Evolutionary conservation across 495 filamentous ascomycete genomes (phyloP).

Genomic region (Aspergillus sparsus): DNA sequence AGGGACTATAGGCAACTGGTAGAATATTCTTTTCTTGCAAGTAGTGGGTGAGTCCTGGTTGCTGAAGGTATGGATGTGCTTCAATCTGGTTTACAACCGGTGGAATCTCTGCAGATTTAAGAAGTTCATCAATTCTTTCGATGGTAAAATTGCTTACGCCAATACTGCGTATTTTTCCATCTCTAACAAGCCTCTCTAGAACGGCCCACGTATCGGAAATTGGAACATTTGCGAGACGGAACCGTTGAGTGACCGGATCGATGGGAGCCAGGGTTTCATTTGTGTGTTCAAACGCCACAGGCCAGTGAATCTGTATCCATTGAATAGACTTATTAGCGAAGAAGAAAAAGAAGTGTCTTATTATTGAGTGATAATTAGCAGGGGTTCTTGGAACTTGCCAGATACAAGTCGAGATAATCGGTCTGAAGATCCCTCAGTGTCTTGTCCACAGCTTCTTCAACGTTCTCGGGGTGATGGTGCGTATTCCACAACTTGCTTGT

Average conservation of each 20-base stretch:
- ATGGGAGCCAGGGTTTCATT: constrained; percentile 48
- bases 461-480: constrained; percentile 43
- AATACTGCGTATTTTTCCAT: constrained; percentile 71
- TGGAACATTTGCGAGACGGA: constrained; percentile 37
- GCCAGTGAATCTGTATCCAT: constrained; percentile 38
- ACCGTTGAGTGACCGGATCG: constrained; percentile 38
- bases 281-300: constrained; percentile 62
- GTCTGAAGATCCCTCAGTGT: constrained; percentile 45
- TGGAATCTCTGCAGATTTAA: constrained; percentile 60
- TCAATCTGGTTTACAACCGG: constrained; percentile 86
- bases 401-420: constrained; percentile 46
- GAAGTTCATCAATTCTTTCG: constrained; percentile 62
- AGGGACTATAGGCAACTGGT: constrained; percentile 54
- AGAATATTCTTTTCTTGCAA: constrained; percentile 46
- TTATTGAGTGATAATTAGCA: too few relatives aligned
- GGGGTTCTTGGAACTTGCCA: constrained; percentile 37
- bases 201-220: constrained; percentile 62
- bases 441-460: constrained; percentile 45
- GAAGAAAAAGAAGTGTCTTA: background rate
- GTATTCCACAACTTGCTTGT: constrained; percentile 51
- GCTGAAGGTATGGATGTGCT: constrained; percentile 82
- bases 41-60: constrained; percentile 53
- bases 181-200: constrained; percentile 66
- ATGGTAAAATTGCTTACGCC: constrained; percentile 79
- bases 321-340: background rate